phyloP scores from a whole-genome alignment of 2,329 filamentous ascomycete species.

The Basipetospora chlamydospora region DNA sequence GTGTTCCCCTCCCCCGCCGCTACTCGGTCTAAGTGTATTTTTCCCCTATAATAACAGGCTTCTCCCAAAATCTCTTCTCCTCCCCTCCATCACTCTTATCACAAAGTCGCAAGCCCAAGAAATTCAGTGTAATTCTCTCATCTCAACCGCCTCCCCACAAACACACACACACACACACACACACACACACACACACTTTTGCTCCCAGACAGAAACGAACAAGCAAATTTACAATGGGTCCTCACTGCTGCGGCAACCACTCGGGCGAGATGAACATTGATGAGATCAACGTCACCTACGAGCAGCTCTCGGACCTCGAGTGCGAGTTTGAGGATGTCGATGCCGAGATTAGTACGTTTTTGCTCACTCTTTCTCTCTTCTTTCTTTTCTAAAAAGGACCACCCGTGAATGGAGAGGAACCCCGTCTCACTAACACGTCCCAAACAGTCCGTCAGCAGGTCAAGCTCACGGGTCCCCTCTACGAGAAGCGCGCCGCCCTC shows the following conservation, averaged over 20 bases:
- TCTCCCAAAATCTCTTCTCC: too few species aligned
- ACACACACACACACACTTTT: too few species aligned
- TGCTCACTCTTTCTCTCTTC: conserved; percentile 5
- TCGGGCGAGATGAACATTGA: conserved; percentile 14
- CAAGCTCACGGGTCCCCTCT: conserved; percentile 53
- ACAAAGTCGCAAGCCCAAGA: too few species aligned
- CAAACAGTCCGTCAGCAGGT: conserved; percentile 57
- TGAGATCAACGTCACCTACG: conserved; percentile 42
- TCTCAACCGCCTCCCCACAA: too few species aligned
- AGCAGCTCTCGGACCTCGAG: conserved; percentile 68
- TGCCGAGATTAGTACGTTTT: conserved; percentile 59
- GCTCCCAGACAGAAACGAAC: too few species aligned
- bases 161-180: too few species aligned
- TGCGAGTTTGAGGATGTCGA: conserved; percentile 74
- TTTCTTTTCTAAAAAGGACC: background rate
- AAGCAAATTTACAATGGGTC: too few species aligned
- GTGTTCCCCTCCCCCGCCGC: background rate
- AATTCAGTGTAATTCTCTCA: too few species aligned
- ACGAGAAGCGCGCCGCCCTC: conserved; percentile 58
- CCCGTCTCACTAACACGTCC: conserved; percentile 10
- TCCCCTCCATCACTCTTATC: too few species aligned
- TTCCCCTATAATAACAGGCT: background rate
- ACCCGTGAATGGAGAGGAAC: too few species aligned
- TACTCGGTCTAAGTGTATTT: conserved; percentile 4
- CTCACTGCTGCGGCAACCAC: too few species aligned